Evolutionary conservation across 371 early-diverging fungal species (phyloP), one percentile per base, ranked within the genome.

Genomic region (Funneliformis caledonium): DNA sequence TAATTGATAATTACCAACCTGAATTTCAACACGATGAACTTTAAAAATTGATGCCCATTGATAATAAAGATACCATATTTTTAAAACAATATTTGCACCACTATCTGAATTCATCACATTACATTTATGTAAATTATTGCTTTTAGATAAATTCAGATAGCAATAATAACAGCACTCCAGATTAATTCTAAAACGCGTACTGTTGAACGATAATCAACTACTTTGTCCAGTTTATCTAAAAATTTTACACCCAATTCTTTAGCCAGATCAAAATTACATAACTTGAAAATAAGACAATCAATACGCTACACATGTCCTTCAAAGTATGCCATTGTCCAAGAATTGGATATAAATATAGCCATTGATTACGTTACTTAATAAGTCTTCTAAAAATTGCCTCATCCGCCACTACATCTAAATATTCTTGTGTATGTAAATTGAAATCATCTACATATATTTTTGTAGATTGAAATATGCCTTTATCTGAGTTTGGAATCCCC

Each of bases 181-280:
- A 76, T 76, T 33, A 76, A 43, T 37, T 76, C 76, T 9, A 76
- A n/a, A n/a, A 76, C 62, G 4, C 62, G 16, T 12, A 45, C 16
- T 47, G 42, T 76, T n/a, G 62, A 19, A 19, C 50, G 6, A 64
- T 76, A 61, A 26, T 76, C 76, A n/a, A 47, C 47, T 37, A 76
- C 62, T 37, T 37, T 33, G 2, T 76, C 62, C 6, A 76, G 43
- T 73, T 73, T 73, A 5, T 56, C 56, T 5, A 73, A 59, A 31
- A 42, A 50, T 59, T 73, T 59, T 4, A 76, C 45, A 43, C 22
- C 76, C 2, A 62, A 22, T 26, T 16, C 3, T 61, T n/a, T 33
- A 45, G 76, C 76, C 10, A 76, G 12, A 12, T 76, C 26, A 62
- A 76, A 76, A 76, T 60, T 37, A 62, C 62, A 45, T 76, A 76